Base-by-base conservation (phyloP, 2,329 filamentous ascomycete genomes). In the Pseudopithomyces chartarum region DNA sequence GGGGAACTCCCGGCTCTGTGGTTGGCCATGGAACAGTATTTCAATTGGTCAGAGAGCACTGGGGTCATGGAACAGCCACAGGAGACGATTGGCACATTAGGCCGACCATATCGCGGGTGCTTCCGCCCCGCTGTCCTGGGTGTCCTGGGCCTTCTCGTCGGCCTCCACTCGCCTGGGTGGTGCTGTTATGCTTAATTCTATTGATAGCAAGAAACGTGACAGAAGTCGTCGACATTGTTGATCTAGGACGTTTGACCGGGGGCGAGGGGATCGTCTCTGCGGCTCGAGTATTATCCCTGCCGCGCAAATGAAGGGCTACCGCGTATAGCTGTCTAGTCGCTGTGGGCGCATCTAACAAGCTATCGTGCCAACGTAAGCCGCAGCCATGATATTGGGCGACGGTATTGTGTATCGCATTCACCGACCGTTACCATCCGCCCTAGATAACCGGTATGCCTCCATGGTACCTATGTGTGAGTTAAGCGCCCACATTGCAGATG, bases 111-210 rank as follows among this genome's bases (percentile, higher is more conserved):
- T 43, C 26, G n/a, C 48, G 56, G 52, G 51, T 55, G 46, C 44
- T 34, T 48, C 55, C 49, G 45, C 50, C 54, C 52, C 49, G 40
- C 42, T 53, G 57, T 55, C 43, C 60, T 55, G 55, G 60, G 60
- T 53, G 57, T 55, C 43, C 60, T 55, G 55, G 60, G 60, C 47
- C 40, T 8, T 39, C 38, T 13, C 48, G 36, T 49, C 55, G 51
- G 48, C 47, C 23, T 32, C 20, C 52, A 34, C 42, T 23, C 26
- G 43, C 8, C 22, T 29, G 32, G 49, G 36, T 54, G 34, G 33
- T 58, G 44, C 39, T 47, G 39, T 43, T 45, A 55, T 49, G 45
- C 52, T 53, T 58, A 62, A 58, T 52, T 56, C 60, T 54, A 62
- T 55, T 47, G 47, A 44, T 52, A 56, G 50, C 33, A n/a, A 56